phyloP scores from a whole-genome alignment of 768 basidiomycete genomes.

The Rhizopogon roseolus region DNA sequence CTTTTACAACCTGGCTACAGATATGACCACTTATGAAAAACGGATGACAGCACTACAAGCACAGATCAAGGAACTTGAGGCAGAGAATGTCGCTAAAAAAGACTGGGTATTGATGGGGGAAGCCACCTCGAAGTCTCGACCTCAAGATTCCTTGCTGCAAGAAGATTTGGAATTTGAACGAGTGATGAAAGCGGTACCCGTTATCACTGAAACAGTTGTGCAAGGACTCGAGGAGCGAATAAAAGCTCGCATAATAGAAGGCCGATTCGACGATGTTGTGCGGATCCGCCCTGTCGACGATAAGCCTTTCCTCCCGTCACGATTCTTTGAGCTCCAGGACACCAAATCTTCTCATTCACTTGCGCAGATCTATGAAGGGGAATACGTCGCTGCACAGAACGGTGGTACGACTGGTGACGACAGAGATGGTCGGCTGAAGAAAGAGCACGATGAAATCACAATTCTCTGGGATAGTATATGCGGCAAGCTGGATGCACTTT shows the following conservation, averaged over 20 bases:
- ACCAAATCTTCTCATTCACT: conserved; percentile 84
- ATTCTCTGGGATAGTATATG: conserved; percentile 81
- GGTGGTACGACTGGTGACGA: conserved; percentile 60
- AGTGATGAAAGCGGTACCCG: conserved; percentile 78
- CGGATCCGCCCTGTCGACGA: conserved; percentile 76
- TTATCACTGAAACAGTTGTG: conserved; percentile 86
- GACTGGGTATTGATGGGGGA: conserved; percentile 94
- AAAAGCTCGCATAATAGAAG: conserved; percentile 81
- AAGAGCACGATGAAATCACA: conserved; percentile 87
- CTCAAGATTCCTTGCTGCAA: conserved; percentile 87
- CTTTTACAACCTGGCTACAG: conserved; percentile 23
- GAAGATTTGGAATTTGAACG: conserved; percentile 96
- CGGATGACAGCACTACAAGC: conserved; percentile 68
- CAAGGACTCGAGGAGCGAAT: conserved; percentile 83
- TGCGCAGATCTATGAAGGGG: conserved; percentile 94
- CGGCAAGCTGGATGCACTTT: conserved; percentile 86
- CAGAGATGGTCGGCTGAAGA: conserved; percentile 80
- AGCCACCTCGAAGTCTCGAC: conserved; percentile 74
- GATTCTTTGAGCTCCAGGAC: conserved; percentile 85
- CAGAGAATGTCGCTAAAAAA: conserved; percentile 83
- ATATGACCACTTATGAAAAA: conserved; percentile 75
- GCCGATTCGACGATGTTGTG: conserved; percentile 87
- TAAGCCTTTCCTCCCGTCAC: conserved; percentile 88
- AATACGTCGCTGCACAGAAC: conserved; percentile 68
- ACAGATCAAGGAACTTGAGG: conserved; percentile 79